Evolutionary conservation across 139 green algal species (phyloP).

Genomic region (Closterium sp.): DNA sequence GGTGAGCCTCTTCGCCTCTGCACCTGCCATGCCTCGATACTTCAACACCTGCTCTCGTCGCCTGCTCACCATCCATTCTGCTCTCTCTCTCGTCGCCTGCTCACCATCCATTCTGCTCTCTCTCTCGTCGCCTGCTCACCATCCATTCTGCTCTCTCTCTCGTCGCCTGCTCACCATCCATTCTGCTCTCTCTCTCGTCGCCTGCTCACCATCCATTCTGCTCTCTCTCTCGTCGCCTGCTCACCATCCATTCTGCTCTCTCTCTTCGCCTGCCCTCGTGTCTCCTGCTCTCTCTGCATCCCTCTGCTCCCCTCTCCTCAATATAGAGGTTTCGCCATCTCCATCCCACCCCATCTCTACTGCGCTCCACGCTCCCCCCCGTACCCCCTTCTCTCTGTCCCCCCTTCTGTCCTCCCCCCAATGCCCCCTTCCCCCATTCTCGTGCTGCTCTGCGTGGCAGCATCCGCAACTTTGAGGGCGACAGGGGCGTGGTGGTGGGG

Average conservation of each 20-base stretch:
- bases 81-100: no score
- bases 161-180: background rate
- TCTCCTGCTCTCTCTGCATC: background rate
- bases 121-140: background rate
- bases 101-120: background rate
- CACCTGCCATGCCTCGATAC: no score
- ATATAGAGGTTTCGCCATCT: background rate
- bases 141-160: background rate
- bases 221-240: no score
- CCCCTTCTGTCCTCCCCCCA: background rate
- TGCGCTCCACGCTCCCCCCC: no score
- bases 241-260: background rate
- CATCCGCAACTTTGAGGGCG: conserved; percentile 75
- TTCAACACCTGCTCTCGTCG: no score
- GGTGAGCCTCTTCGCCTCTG: background rate
- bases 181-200: background rate
- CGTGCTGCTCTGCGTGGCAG: conserved; percentile 47
- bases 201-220: background rate
- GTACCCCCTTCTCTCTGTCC: no score
- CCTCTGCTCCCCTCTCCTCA: background rate
- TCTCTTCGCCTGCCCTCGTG: background rate
- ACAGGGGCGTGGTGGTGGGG: conserved; percentile 78
- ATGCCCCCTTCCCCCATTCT: no score
- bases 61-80: no score
- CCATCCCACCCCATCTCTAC: background rate